Evolutionary conservation across 495 filamentous ascomycete species (phyloP).

Genomic region (Neurospora sp.): DNA sequence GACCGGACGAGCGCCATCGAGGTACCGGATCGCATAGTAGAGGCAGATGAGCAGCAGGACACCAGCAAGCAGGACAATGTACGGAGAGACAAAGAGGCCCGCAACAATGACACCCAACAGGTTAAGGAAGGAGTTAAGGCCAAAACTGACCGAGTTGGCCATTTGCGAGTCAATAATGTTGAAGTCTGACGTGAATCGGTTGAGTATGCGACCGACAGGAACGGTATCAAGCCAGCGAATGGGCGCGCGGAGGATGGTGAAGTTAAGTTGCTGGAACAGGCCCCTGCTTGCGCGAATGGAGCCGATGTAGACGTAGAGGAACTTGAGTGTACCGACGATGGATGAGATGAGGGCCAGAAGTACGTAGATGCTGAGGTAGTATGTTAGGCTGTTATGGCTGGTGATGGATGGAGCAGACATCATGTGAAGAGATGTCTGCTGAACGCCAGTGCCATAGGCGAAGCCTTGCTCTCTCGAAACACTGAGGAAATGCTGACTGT

Average conservation of each 20-base stretch:
- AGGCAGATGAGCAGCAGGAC: conserved; percentile 46
- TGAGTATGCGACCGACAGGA: conserved; percentile 66
- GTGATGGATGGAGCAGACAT: conserved; percentile 14
- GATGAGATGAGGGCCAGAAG: conserved; percentile 47
- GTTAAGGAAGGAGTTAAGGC: conserved; percentile 39
- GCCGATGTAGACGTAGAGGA: conserved; percentile 45
- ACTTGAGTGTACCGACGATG: conserved; percentile 47
- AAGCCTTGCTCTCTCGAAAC: conserved; percentile 17
- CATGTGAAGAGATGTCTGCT: conserved; percentile 26
- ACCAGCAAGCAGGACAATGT: conserved; percentile 47
- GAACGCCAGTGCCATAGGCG: conserved; percentile 24
- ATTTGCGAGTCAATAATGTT: conserved; percentile 57
- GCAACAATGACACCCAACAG: conserved; percentile 51
- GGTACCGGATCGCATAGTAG: conserved; percentile 48
- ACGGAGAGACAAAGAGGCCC: conserved; percentile 52
- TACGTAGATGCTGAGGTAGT: conserved; percentile 62
- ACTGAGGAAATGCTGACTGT: conserved; percentile 8
- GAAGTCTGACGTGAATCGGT: conserved; percentile 74
- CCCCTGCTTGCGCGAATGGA: conserved; percentile 53
- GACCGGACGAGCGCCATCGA: conserved; percentile 61
- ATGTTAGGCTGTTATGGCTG: conserved; percentile 31
- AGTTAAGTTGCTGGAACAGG: conserved; percentile 55
- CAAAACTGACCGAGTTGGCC: conserved; percentile 47
- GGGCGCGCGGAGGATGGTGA: conserved; percentile 57
- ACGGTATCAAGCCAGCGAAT: conserved; percentile 74